These are phyloP conservation scores for Acanthochlamys bracteata DNA, from an alignment of 106 monocot species.

Conservation along the genomic window DNA sequence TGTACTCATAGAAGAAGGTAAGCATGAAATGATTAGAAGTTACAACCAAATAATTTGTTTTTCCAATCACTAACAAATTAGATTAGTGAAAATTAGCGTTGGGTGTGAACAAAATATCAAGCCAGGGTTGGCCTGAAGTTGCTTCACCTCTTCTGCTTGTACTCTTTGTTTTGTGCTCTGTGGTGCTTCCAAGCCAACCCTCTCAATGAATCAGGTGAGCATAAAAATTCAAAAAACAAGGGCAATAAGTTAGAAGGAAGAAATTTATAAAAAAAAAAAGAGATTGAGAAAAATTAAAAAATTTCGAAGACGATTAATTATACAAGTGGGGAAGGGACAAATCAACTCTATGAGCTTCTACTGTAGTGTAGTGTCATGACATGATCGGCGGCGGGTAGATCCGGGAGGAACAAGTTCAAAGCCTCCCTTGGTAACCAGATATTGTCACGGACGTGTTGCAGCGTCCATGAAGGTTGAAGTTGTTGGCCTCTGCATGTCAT, in stretches of 20 bases:
- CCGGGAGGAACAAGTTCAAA: constrained; percentile 2
- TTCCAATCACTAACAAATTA: constrained; percentile 6
- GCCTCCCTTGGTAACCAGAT: constrained; percentile 49
- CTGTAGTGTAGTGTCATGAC: constrained; percentile 57
- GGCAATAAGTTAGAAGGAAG: constrained; percentile 4
- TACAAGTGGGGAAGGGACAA: constrained; percentile 11
- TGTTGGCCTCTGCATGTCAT: constrained; percentile 66
- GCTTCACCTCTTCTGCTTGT: not conserved
- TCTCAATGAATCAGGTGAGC: constrained; percentile 26
- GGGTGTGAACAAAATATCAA: constrained; percentile 7
- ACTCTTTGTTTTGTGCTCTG: not conserved
- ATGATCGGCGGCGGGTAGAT: constrained; percentile 19
- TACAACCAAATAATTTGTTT: not conserved
- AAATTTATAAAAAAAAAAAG: constrained; percentile 10
- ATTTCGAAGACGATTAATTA: constrained; percentile 16
- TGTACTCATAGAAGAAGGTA: not conserved
- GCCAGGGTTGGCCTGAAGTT: constrained; percentile 8
- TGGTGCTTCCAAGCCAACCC: constrained; percentile 4
- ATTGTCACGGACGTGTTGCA: constrained; percentile 69
- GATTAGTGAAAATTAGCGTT: constrained; percentile 15
- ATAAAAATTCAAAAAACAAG: constrained; percentile 2
- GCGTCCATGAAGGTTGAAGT: constrained; percentile 48
- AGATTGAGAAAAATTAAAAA: no score
- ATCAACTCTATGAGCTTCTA: constrained; percentile 27
- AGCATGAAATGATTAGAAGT: not conserved